phyloP scores from a whole-genome alignment of 23 red algal genomes.

The Gracilariopsis chorda region DNA sequence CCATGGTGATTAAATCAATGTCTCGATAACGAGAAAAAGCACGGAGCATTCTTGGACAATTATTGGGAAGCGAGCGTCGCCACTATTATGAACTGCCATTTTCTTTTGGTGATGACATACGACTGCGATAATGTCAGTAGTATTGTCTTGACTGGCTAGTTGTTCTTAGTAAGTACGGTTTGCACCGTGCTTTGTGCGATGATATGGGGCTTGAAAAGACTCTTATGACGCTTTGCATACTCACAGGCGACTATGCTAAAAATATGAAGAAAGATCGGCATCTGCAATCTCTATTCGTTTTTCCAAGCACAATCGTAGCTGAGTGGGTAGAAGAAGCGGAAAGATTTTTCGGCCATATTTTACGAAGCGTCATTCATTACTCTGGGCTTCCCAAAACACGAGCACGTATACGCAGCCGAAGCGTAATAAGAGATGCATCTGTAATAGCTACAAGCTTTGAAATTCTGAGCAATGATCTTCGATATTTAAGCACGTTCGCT shows the following conservation, averaged over 20 bases:
- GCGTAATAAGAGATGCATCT: background rate
- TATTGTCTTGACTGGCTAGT: slow-evolving; percentile 96
- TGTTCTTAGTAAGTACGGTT: slow-evolving; percentile 85
- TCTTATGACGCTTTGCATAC: slow-evolving; percentile 97
- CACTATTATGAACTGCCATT: slow-evolving; percentile 71
- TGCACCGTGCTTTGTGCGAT: slow-evolving; percentile 97
- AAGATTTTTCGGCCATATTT: slow-evolving; percentile 81
- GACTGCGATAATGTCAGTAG: slow-evolving; percentile 87
- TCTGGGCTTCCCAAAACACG: slow-evolving; percentile 66
- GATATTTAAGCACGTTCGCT: slow-evolving; percentile 55
- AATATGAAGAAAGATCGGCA: background rate
- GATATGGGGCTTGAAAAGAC: slow-evolving; percentile 99
- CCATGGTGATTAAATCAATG: slow-evolving; percentile 22
- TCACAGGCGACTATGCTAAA: slow-evolving; percentile 58
- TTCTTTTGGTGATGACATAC: slow-evolving; percentile 72
- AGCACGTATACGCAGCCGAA: background rate
- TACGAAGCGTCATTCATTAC: slow-evolving; percentile 81
- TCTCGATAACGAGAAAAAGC: slow-evolving; percentile 54
- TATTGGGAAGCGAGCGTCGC: slow-evolving; percentile 73
- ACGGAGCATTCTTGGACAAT: slow-evolving; percentile 81
- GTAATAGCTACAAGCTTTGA: slow-evolving; percentile 93
- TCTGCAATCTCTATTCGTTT: slow-evolving; percentile 75
- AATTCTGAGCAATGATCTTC: slow-evolving; percentile 70
- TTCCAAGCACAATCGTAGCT: slow-evolving; percentile 81
- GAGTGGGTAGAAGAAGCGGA: slow-evolving; percentile 89